Evolutionary conservation across 805 yeast genomes (phyloP), one percentile per base, ranked within the genome.

Genomic region (Alloascoidea africana): DNA sequence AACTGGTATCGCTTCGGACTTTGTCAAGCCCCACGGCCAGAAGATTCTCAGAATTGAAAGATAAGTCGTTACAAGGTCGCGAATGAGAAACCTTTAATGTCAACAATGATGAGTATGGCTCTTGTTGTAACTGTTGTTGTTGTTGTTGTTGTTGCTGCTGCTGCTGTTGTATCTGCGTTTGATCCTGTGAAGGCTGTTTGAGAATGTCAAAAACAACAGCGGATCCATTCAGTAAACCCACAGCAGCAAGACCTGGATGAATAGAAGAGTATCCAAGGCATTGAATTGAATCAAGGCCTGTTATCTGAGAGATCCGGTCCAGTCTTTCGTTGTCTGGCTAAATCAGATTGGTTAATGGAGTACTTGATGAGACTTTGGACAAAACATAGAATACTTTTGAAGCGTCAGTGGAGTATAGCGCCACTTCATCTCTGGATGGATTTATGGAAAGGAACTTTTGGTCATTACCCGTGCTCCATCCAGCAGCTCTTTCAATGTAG

Each of bases 21-120:
- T 83, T 71, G 44, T 85, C 96, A 41, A 77, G 67, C 1, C 93
- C 94, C 27, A 78, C 72, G 0, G 84, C 94, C 3, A 86, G 60
- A 18, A 80, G 54, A 1, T 80, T 80, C 18, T 63, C 60, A 17
- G 65, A 60, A 50, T 73, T 82, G 56, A 86, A 80, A 1, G 87
- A 68, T 2, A 85, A 47, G 0, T 87, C 56, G 47, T 83, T 84
- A 46, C 93, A 79, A 1, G 89, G 78, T 39, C 95, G 62, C 14
- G 72, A 63, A 42, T 76, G 85, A 39, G 73, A 71, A 0, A 85
- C 76, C 36, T 70, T 60, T 13, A 79, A 58, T 37, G 60, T 58
- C 15, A 69, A 46, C 2, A 62, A 44, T 2, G 65, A 46, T 6
- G 59, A 47, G 11, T 50, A 49, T 4, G 62, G 49, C n/a, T n/a